These are phyloP conservation scores for Oryza brachyantha DNA, from an alignment of 176 grass and related monocot species.

Conservation along the genomic window DNA sequence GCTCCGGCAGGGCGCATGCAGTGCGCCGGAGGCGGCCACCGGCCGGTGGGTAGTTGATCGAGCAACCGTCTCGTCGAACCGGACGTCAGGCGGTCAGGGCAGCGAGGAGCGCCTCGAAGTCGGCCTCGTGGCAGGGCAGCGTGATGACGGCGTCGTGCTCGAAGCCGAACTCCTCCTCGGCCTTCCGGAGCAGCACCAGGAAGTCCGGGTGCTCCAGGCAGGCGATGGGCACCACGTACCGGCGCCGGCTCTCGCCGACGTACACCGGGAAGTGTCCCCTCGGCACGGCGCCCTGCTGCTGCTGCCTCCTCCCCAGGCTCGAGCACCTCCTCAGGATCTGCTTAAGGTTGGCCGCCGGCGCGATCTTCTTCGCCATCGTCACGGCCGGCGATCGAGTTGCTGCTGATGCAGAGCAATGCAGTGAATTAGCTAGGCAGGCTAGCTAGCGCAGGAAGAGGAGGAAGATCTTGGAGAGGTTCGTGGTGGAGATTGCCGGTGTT, in stretches of 20 bases:
- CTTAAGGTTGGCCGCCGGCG: constrained; percentile 39
- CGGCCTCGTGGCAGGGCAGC: constrained; percentile 64
- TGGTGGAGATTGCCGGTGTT: not conserved
- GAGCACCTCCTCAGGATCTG: constrained; percentile 75
- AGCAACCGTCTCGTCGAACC: not conserved
- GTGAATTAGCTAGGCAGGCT: too few relatives aligned
- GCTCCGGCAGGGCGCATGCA: too few relatives aligned
- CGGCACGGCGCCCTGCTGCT: constrained; percentile 40
- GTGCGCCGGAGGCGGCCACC: not conserved
- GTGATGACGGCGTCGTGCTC: constrained; percentile 56
- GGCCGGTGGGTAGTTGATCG: not conserved
- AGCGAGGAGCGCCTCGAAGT: constrained; percentile 50
- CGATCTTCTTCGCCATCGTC: constrained; percentile 50
- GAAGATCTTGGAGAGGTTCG: not conserved
- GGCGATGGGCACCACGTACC: constrained; percentile 57
- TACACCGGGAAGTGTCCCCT: constrained; percentile 76
- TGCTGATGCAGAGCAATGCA: not conserved
- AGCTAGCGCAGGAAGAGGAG: too few relatives aligned
- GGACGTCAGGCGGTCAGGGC: not conserved
- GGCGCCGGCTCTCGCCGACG: constrained; percentile 48
- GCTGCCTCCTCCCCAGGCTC: constrained; percentile 44
- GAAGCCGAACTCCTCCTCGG: constrained; percentile 77
- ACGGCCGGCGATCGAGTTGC: not conserved
- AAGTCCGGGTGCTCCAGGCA: constrained; percentile 54
- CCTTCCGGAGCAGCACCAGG: constrained; percentile 49